Conservation (phyloP, 495 filamentous ascomycete species). For the Penicillium egyptiacum region DNA sequence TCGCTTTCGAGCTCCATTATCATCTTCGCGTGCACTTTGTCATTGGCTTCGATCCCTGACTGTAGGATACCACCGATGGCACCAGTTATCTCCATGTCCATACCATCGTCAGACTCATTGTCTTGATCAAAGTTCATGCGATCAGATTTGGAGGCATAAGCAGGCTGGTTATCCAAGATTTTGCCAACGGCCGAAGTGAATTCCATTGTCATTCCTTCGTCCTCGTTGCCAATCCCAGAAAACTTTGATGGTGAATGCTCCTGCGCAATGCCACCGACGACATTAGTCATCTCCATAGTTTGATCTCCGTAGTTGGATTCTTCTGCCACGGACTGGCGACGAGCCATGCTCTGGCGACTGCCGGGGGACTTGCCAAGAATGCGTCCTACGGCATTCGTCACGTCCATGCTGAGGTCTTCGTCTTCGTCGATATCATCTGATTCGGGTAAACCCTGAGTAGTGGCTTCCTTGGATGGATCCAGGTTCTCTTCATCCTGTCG, state of each 20-base stretch:
- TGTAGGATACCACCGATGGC: constrained; percentile 68
- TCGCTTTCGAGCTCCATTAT: constrained; percentile 62
- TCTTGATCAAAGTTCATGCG: constrained; percentile 37
- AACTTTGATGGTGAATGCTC: constrained; percentile 35
- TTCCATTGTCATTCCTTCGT: constrained; percentile 79
- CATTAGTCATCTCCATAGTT: constrained; percentile 78
- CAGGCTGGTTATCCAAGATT: constrained; percentile 49
- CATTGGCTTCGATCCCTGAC: constrained; percentile 35
- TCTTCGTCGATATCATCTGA: constrained; percentile 40
- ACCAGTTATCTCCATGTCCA: constrained; percentile 72
- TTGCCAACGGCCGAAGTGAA: constrained; percentile 73
- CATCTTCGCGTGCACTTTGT: constrained; percentile 53
- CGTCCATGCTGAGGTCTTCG: constrained; percentile 81
- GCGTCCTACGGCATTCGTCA: constrained; percentile 78
- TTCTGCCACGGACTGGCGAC: constrained; percentile 40
- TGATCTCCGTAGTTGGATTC: constrained; percentile 55
- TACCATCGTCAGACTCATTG: constrained; percentile 43
- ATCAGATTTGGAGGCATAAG: constrained; percentile 28
- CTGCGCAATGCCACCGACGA: constrained; percentile 62
- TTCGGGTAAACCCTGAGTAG: not conserved
- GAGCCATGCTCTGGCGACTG: constrained; percentile 33
- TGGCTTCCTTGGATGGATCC: constrained; percentile 48
- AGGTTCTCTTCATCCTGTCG: constrained; percentile 63
- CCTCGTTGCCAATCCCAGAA: constrained; percentile 51
- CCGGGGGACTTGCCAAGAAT: constrained; percentile 59